These are phyloP conservation scores for Metschnikowia colocasiae DNA, from an alignment of 805 yeast species.

Conservation along the genomic window DNA sequence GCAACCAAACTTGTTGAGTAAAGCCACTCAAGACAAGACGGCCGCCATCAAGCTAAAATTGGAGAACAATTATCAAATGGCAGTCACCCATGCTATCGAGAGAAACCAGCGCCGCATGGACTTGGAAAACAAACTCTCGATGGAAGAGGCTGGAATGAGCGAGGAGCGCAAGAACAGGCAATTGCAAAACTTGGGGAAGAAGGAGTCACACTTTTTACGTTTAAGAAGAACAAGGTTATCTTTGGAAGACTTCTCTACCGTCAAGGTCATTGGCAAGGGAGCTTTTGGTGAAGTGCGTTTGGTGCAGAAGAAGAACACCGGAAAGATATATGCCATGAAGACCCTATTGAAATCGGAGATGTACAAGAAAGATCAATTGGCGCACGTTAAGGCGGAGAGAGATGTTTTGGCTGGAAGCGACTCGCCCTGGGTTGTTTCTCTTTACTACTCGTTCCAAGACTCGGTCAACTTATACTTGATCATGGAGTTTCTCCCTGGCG, in stretches of 20 bases:
- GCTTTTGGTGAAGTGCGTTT: conserved; percentile 96
- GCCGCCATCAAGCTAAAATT: conserved; percentile 77
- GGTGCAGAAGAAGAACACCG: conserved; percentile 89
- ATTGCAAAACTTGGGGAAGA: conserved; percentile 76
- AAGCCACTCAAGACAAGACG: conserved; percentile 74
- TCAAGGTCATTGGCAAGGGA: conserved; percentile 91
- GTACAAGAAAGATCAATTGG: conserved; percentile 91
- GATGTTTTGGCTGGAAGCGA: conserved; percentile 90
- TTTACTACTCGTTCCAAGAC: conserved; percentile 81
- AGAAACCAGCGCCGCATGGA: conserved; percentile 89
- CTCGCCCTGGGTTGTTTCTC: conserved; percentile 84
- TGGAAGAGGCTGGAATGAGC: conserved; percentile 60
- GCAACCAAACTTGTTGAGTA: conserved; percentile 75
- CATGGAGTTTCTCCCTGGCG: conserved; percentile 77
- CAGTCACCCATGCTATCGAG: conserved; percentile 90
- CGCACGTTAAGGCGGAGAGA: conserved; percentile 93
- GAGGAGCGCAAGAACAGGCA: conserved; percentile 85
- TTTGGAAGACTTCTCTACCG: conserved; percentile 81
- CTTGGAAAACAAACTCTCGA: conserved; percentile 65
- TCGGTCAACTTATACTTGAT: conserved; percentile 68
- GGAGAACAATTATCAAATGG: conserved; percentile 80
- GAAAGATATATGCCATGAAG: conserved; percentile 92
- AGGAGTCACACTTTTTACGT: conserved; percentile 82
- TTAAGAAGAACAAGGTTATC: conserved; percentile 79
- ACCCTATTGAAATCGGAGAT: conserved; percentile 86